Conservation (phyloP, 148 eudicot genomes). For the Spergularia bocconei region DNA sequence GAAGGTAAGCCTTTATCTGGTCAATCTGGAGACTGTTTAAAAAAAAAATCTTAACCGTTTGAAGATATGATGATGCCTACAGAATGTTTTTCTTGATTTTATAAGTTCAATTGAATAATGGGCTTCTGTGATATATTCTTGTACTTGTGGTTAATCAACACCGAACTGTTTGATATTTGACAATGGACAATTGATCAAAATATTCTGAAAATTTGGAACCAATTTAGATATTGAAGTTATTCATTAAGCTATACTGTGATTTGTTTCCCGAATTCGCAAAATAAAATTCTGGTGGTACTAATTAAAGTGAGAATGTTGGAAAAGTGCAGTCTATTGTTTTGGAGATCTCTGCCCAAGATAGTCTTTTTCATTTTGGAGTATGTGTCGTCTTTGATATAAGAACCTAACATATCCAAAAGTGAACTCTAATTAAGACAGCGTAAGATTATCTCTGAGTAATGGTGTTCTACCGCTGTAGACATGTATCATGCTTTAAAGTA, state of each 20-base stretch:
- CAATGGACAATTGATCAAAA: not conserved
- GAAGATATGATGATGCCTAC: not conserved
- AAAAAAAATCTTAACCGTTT: not conserved
- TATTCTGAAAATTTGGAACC: not conserved
- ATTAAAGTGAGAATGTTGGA: conserved; percentile 1
- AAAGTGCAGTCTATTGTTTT: not conserved
- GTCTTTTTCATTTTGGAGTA: not conserved
- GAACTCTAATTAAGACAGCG: conserved; percentile 2
- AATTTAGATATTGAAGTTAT: not conserved
- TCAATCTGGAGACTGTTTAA: not conserved
- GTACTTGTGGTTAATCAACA: not conserved
- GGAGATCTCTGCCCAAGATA: not conserved
- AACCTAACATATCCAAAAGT: not conserved
- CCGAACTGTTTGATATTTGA: not conserved
- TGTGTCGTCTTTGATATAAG: not conserved
- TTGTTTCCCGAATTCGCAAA: not conserved
- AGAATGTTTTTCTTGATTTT: not conserved
- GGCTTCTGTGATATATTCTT: not conserved
- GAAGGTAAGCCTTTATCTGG: conserved; percentile 48
- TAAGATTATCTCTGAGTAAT: not conserved
- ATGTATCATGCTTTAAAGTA: not conserved
- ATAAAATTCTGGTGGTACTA: not conserved
- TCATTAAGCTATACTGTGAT: not conserved
- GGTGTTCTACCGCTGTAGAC: not conserved
- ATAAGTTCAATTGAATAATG: not conserved